Evolutionary conservation across 2,329 filamentous ascomycete species (phyloP).

Genomic region (Cadophora sp.): DNA sequence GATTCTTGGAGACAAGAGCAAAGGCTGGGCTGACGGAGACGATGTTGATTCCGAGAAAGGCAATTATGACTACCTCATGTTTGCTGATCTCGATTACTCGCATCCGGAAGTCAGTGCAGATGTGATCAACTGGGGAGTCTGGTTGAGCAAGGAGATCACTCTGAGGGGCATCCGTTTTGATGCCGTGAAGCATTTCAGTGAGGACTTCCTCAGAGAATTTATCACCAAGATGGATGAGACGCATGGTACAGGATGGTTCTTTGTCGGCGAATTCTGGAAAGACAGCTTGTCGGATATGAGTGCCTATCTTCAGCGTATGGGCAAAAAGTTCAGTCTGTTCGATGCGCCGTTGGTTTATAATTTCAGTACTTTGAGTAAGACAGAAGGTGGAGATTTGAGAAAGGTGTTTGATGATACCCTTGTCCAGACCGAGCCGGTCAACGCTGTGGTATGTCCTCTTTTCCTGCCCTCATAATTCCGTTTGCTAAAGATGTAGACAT

Average conservation of each 20-base stretch:
- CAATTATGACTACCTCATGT: constrained; percentile 77
- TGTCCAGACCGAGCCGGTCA: constrained; percentile 57
- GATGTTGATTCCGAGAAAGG: constrained; percentile 65
- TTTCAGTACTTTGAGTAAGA: constrained; percentile 66
- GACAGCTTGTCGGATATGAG: constrained; percentile 61
- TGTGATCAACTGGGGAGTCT: constrained; percentile 70
- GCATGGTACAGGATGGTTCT: constrained; percentile 61
- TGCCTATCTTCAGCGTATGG: constrained; percentile 63
- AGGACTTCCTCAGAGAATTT: constrained; percentile 70
- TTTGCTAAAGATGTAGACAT: constrained; percentile 51
- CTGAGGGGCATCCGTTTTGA: constrained; percentile 74
- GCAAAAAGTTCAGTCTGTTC: constrained; percentile 65
- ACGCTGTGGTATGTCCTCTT: constrained; percentile 58
- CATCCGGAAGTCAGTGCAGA: constrained; percentile 69
- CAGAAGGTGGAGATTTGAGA: constrained; percentile 64
- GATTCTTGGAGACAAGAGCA: constrained; percentile 64
- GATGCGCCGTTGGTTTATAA: constrained; percentile 74
- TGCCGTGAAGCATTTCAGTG: constrained; percentile 75
- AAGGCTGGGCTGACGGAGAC: constrained; percentile 68
- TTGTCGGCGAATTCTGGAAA: constrained; percentile 75
- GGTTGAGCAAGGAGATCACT: constrained; percentile 66
- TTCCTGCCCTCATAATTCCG: not conserved
- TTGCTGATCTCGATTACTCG: constrained; percentile 71
- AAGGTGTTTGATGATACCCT: constrained; percentile 67
- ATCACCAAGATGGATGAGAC: constrained; percentile 60